Base-by-base conservation (phyloP, 208 protist species). In the Kentomonas sorsogonicus region DNA sequence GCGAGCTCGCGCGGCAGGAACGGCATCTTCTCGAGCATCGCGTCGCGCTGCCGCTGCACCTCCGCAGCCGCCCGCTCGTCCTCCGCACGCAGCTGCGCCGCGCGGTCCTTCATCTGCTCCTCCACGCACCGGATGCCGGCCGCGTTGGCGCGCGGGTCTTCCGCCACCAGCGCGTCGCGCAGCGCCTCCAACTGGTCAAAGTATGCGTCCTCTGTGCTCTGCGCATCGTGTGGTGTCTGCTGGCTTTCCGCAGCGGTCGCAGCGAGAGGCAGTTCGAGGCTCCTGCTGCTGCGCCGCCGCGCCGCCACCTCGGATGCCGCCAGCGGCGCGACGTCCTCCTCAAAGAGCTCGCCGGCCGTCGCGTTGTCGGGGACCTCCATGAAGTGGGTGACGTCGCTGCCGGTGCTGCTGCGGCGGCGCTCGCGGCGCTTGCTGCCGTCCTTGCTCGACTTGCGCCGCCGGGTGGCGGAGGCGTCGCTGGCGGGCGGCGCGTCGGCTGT, bases 151-250 rank as follows among this genome's bases (percentile, higher is more conserved):
- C 47, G 45, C 23, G 52, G 52, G n/a, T 47, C 56, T 20, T 22
- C 43, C n/a, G 43, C n/a, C n/a, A 22, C 22, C 7, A 13, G n/a
- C 43, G 25, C 25, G 25, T 38, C 66, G 44, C 44, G 20, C 15
- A 75, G 53, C 40, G 46, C 38, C 36, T 56, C 54, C 7, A 46
- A 54, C 46, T 72, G 59, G 20, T 11, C 23, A 44, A 48, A 22
- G 43, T 63, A 71, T 44, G 40, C 40, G 16, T 53, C 53, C 43
- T 79, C 63, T 0, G 44, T 51, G 26, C 16, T 60, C 34, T 77
- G 70, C 40, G 46, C 50, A 47, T 74, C 47, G 25, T 77, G 63
- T 31, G 55, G 43, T 27, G 77, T 38, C 38, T 65, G 44, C 47
- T 79, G 69, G 53, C 62, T 18, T 48, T 6, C 25, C 43, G n/a